phyloP scores from a whole-genome alignment of 345 rosid genomes.

The Citropsis articulata region DNA sequence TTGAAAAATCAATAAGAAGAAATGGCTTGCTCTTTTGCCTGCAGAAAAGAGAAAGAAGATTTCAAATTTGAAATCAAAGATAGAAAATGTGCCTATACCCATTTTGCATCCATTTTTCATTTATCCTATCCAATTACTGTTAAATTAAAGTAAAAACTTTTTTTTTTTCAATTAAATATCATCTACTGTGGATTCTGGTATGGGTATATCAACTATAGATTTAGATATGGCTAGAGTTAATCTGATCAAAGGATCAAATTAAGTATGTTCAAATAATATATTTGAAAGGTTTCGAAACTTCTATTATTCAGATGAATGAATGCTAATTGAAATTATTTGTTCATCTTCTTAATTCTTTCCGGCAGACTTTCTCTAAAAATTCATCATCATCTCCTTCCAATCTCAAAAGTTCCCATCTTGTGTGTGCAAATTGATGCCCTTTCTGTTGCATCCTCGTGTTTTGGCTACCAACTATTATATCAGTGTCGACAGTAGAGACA shows the following conservation, averaged over 20 bases:
- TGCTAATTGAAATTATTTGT: background rate
- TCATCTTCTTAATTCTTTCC: background rate
- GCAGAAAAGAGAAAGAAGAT: constrained; percentile 21
- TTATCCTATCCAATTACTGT: background rate
- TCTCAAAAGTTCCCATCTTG: background rate
- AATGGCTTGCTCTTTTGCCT: constrained; percentile 66
- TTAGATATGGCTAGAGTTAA: background rate
- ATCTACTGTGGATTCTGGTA: background rate
- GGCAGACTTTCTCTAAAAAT: background rate
- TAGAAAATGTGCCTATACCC: background rate
- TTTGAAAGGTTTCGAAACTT: background rate
- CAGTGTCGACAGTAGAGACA: background rate
- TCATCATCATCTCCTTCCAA: background rate
- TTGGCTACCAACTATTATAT: background rate
- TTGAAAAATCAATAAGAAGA: constrained; percentile 92
- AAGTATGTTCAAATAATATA: background rate
- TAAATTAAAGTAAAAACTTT: background rate
- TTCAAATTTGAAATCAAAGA: background rate
- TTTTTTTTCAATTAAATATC: background rate
- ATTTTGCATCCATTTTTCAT: background rate
- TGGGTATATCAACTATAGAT: background rate
- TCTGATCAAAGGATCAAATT: background rate
- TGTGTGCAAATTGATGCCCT: background rate
- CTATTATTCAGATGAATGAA: background rate
- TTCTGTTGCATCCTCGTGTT: background rate